Evolutionary conservation across 2,329 filamentous ascomycete genomes (phyloP).

Genomic region (Coniochaeta ligniaria): DNA sequence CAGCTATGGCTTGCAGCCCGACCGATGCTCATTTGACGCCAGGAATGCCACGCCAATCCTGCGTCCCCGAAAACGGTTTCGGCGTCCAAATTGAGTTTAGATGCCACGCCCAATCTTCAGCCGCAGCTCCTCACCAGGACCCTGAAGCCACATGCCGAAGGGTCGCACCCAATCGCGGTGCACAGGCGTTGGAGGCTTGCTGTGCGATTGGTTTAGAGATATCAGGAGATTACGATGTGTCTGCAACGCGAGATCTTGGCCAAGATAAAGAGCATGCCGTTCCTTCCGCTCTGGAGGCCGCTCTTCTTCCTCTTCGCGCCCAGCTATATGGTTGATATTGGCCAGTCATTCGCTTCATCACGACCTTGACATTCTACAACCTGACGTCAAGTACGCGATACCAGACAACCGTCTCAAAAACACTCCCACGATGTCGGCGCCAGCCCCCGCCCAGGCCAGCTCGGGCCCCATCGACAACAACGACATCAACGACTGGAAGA

Average conservation of each 20-base stretch:
- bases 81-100: neutral
- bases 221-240: neutral
- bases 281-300: neutral
- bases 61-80: neutral
- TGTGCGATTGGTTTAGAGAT: neutral
- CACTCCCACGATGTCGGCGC: neutral
- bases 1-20: neutral
- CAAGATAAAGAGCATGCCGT: neutral
- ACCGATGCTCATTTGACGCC: neutral
- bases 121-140: neutral
- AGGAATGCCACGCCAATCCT: neutral
- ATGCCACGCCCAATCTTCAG: neutral
- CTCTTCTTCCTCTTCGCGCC: neutral
- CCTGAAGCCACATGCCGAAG: neutral
- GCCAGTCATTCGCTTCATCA: neutral
- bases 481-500: slow-evolving; percentile 37
- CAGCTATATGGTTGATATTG: neutral
- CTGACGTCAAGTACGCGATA: neutral
- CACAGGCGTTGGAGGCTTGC: neutral
- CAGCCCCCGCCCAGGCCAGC: slow-evolving; percentile 3
- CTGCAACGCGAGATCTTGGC: neutral
- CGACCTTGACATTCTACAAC: neutral
- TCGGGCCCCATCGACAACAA: slow-evolving; percentile 31
- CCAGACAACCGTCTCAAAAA: neutral
- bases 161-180: neutral